A percentile compares a stretch with the other conserved stretches of the same genome.
These are phyloP conservation scores for Colletotrichum caudatum DNA, from an alignment of 2,329 filamentous ascomycete genomes.

Conservation along the genomic window DNA sequence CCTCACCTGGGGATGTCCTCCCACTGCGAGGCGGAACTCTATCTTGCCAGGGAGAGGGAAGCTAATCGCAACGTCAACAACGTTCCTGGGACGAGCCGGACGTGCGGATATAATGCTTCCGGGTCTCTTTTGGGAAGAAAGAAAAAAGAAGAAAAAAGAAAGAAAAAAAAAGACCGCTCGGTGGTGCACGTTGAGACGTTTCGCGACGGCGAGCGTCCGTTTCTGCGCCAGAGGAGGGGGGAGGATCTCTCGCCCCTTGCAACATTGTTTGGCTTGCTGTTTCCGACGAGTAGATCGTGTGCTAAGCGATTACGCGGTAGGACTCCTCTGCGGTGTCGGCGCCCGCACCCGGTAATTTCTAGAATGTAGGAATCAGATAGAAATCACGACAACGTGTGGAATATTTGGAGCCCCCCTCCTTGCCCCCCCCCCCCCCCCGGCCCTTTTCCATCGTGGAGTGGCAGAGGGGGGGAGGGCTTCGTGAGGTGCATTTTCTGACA, in stretches of 20 bases:
- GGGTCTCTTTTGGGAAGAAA: too few species aligned
- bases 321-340: background rate
- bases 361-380: too few species aligned
- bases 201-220: background rate
- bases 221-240: background rate
- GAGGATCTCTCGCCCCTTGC: background rate
- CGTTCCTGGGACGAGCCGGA: background rate
- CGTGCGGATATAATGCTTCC: background rate
- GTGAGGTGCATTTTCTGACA: too few species aligned
- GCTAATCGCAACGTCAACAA: background rate
- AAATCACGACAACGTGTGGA: background rate
- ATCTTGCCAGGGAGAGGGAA: background rate
- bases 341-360: background rate
- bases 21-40: constrained; percentile 14
- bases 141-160: too few species aligned
- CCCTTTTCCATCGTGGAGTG: background rate
- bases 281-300: constrained; percentile 1
- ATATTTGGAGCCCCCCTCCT: background rate
- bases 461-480: background rate
- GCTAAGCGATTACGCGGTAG: background rate
- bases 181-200: background rate
- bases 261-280: constrained; percentile 4
- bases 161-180: background rate
- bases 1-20: background rate
- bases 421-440: too few species aligned